Evolutionary conservation across 2,329 filamentous ascomycete genomes (phyloP).

Genomic region (Pseudogymnoascus sp.): DNA sequence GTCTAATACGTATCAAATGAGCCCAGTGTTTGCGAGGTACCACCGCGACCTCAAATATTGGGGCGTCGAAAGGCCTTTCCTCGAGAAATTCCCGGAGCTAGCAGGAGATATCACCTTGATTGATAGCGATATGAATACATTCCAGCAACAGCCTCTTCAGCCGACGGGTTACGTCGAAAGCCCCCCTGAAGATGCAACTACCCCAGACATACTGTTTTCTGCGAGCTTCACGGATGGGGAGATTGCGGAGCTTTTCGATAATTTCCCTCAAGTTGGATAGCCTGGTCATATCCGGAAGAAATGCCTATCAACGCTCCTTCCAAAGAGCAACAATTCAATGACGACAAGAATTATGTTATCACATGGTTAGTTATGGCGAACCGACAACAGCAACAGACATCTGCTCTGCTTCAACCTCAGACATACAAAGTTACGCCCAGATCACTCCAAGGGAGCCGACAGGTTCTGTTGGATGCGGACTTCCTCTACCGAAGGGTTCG

Average conservation of each 20-base stretch:
- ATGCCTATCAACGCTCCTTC: background rate
- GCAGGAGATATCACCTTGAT: background rate
- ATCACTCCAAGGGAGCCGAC: background rate
- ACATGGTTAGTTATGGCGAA: background rate
- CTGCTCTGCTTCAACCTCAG: background rate
- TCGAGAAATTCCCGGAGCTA: slow-evolving; percentile 15
- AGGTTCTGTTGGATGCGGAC: background rate
- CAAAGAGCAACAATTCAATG: background rate
- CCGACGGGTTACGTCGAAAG: background rate
- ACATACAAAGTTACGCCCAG: background rate
- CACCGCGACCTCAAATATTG: slow-evolving; percentile 13
- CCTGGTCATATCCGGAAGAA: background rate
- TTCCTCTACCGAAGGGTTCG: background rate
- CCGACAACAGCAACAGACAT: background rate
- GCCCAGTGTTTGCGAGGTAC: slow-evolving; percentile 15
- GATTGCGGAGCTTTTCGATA: slow-evolving; percentile 4
- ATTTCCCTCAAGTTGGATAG: slow-evolving; percentile 2
- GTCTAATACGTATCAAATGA: slow-evolving; percentile 11
- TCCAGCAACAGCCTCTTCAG: background rate
- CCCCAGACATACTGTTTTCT: background rate
- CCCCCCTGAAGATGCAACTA: background rate
- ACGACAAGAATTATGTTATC: background rate
- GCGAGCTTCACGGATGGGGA: background rate
- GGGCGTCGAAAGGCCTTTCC: slow-evolving; percentile 14
- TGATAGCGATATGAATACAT: background rate